Evolutionary conservation across 129 eudicot species (phyloP), one percentile per base, ranked within the genome.

Genomic region (Tagetes erecta): DNA sequence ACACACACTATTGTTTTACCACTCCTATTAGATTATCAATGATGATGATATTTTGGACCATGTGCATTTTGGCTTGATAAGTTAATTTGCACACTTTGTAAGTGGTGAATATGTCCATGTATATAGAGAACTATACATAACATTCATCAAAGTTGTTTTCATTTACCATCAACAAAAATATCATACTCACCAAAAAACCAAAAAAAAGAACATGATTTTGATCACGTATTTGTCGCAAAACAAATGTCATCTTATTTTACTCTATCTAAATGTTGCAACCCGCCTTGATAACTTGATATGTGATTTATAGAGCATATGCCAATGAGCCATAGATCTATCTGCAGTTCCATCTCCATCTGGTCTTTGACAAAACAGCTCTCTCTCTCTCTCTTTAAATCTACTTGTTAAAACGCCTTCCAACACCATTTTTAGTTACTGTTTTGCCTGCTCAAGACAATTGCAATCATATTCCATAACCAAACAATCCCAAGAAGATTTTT

Each of bases 361-460:
- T 64, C 57, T 2, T 33, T 39, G 10, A 11, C 45, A 44, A 57
- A 73, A 20, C 27, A 20, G 27, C 11, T 39, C 34, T 42, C 33
- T 64, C 40, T 10, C 12, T 47, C 27, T 4, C 13, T 63, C 71
- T 74, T 46, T 30, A 37, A 31, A 63, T 46, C 70, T 36, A 36
- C 63, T 63, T 63, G 1, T n/a, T 47, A 46, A 73, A 45, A 35
- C 27, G 3, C 6, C 51, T 2, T 35, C 40, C 41, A 20, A 47
- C 50, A 47, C 51, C 51, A 4, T 63, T 64, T 73, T 49, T 74
- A 64, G 55, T 36, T 74, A 64, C 67, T 36, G 78, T 64, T 74
- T 74, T 49, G 78, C 71, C 78, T 74, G 70, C 40, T 0, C 66
- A 55, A 2, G 3, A 5, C 36, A 74, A 35, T 47, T 4, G n/a